Percentiles rank a stretch among this genome's conserved stretches.
phyloP scores from a whole-genome alignment of 2,329 filamentous ascomycete species.

The Colletotrichum tabaci region DNA sequence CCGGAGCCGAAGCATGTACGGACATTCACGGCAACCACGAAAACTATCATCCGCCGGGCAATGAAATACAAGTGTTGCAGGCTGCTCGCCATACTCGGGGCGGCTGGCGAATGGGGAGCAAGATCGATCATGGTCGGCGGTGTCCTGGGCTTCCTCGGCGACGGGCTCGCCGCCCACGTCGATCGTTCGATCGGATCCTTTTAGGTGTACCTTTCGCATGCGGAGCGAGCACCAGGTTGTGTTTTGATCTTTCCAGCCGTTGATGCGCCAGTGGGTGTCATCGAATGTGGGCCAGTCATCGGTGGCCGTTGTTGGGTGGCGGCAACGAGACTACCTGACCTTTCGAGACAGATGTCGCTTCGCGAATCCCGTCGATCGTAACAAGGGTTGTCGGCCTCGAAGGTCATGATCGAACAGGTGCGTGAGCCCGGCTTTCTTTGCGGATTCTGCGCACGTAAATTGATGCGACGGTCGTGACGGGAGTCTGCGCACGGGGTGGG shows the following conservation, averaged over 20 bases:
- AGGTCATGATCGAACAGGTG: background rate
- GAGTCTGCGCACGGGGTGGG: background rate
- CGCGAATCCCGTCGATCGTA: background rate
- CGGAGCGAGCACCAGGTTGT: background rate
- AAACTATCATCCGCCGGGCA: too few relatives aligned
- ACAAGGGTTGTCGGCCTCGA: background rate
- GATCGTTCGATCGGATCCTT: background rate
- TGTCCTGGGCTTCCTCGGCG: too few relatives aligned
- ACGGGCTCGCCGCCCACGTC: too few relatives aligned
- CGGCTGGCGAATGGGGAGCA: background rate
- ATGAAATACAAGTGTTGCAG: too few relatives aligned
- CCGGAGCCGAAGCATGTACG: too few relatives aligned
- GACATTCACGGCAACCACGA: too few relatives aligned
- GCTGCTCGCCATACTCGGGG: background rate
- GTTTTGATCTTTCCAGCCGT: background rate
- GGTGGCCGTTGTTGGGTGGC: background rate
- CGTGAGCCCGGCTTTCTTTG: background rate
- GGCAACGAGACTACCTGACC: background rate
- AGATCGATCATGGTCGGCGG: background rate
- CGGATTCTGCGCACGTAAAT: background rate
- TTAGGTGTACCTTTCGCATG: background rate
- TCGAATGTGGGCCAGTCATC: background rate
- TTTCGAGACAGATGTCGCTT: background rate
- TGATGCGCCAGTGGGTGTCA: too few relatives aligned
- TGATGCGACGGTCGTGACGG: background rate